Percentiles rank a stretch among this genome's conserved stretches.
Evolutionary conservation across 106 monocot genomes (phyloP).

Genomic region (Xerophyta viscosa): DNA sequence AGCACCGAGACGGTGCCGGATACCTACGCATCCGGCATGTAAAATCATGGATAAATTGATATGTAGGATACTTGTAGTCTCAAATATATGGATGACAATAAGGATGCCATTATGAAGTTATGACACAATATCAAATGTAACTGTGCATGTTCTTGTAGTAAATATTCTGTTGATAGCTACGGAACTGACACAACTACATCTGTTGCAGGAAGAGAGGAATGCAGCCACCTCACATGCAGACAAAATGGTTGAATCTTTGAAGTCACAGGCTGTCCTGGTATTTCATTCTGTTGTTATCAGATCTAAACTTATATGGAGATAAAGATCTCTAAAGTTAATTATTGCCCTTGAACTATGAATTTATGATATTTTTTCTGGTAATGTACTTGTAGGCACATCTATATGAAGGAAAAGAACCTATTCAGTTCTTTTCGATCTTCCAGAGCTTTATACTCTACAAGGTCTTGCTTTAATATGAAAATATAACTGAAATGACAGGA

Average conservation of each 20-base stretch:
- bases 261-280: slow-evolving; percentile 78
- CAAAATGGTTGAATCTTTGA: slow-evolving; percentile 69
- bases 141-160: not conserved
- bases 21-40: no score
- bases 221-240: slow-evolving; percentile 53
- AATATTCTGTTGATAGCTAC: not conserved
- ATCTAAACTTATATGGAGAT: no score
- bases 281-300: not conserved
- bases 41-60: no score
- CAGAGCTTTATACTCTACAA: slow-evolving; percentile 77
- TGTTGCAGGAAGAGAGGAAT: slow-evolving; percentile 69
- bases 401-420: slow-evolving; percentile 91
- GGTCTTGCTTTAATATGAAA: slow-evolving; percentile 30
- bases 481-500: not conserved
- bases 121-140: no score
- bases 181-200: slow-evolving; percentile 8
- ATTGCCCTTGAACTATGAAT: not conserved
- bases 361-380: slow-evolving; percentile 4
- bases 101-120: no score
- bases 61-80: no score
- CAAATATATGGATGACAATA: no score
- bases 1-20: no score
- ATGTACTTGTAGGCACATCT: slow-evolving; percentile 40
- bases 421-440: slow-evolving; percentile 80
- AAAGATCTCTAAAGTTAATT: not conserved